Evolutionary conservation across 768 basidiomycete species (phyloP).

Genomic region (Collybiopsis luxurians): DNA sequence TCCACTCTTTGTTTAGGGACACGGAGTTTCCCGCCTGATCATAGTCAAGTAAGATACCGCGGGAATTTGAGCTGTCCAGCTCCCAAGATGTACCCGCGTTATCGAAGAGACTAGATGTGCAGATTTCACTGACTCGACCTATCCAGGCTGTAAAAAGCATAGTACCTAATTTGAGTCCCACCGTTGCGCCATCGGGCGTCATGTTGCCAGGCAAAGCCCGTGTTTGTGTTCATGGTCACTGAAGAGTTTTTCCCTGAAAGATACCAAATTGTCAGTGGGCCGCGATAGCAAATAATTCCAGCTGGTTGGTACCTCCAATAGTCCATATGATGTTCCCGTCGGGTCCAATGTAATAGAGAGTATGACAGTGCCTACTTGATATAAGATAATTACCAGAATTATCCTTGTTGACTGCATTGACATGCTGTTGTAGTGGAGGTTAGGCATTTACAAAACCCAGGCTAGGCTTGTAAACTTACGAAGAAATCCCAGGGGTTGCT

Average conservation of each 20-base stretch:
- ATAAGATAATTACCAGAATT: constrained; percentile 15
- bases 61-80: neutral
- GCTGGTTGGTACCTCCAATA: constrained; percentile 13
- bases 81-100: constrained; percentile 2
- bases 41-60: constrained; percentile 5
- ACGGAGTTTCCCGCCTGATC: neutral
- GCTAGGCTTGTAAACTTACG: neutral
- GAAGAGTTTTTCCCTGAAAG: constrained; percentile 8
- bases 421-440: neutral
- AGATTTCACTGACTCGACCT: no score
- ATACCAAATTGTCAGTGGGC: no score
- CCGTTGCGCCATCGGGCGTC: constrained; percentile 16
- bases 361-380: constrained; percentile 13
- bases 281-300: no score
- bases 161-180: neutral
- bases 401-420: constrained; percentile 13
- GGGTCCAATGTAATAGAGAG: constrained; percentile 14
- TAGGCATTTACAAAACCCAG: no score
- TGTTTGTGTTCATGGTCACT: constrained; percentile 11
- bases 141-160: no score
- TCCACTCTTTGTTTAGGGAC: neutral
- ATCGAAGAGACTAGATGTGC: constrained; percentile 5
- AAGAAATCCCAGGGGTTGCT: constrained; percentile 6
- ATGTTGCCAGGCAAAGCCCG: constrained; percentile 16
- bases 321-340: constrained; percentile 17